Evolutionary conservation across 176 grass and related monocot species (phyloP).

Genomic region (Phragmites australis): DNA sequence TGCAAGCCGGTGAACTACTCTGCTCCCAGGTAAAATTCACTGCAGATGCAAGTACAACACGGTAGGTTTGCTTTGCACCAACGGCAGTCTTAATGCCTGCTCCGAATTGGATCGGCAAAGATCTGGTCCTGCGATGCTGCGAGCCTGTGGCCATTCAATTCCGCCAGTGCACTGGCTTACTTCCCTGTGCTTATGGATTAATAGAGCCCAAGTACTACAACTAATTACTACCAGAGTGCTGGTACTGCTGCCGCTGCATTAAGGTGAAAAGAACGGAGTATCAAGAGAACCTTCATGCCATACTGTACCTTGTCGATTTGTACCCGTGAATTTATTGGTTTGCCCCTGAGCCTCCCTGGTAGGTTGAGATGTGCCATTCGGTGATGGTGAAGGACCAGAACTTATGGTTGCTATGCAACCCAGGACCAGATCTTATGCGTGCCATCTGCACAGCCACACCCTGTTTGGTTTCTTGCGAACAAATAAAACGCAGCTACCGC

Average conservation of each 20-base stretch:
- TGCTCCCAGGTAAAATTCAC: neutral
- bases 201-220: neutral
- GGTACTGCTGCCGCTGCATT: neutral
- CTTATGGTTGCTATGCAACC: neutral
- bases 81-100: neutral
- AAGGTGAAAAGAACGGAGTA: neutral
- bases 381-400: neutral
- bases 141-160: neutral
- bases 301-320: neutral
- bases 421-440: neutral
- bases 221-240: neutral
- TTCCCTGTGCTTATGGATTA: neutral
- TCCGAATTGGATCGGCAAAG: neutral
- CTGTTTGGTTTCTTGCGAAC: neutral
- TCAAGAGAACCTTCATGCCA: slow-evolving; percentile 26
- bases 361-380: neutral
- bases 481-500: neutral
- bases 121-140: neutral
- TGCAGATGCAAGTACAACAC: neutral
- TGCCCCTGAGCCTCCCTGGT: slow-evolving; percentile 25
- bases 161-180: too few species aligned
- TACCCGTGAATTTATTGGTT: slow-evolving; percentile 15
- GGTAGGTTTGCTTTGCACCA: neutral
- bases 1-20: neutral
- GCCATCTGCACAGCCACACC: neutral